A percentile compares a stretch with the other conserved stretches of the same genome.
These are phyloP conservation scores for Bonia amplexicaulis DNA, from an alignment of 176 grass and related monocot genomes.

Conservation along the genomic window DNA sequence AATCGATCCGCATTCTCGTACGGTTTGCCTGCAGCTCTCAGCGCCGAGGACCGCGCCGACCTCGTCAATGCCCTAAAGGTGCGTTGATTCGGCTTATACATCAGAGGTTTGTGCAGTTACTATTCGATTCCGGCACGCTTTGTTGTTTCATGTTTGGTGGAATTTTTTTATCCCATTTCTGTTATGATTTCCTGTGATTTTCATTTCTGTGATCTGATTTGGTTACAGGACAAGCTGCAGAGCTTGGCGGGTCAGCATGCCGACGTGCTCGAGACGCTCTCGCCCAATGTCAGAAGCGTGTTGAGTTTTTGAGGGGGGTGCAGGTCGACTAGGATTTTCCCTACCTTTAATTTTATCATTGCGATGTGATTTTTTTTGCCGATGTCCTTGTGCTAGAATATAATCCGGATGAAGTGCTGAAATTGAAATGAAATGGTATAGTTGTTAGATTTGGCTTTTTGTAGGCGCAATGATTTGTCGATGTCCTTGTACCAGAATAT, in stretches of 20 bases:
- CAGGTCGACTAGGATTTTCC: slow-evolving; percentile 38
- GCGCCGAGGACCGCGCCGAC: slow-evolving; percentile 60
- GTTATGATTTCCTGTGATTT: not conserved
- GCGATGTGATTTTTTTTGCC: not conserved
- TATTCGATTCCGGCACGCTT: not conserved
- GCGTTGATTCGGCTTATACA: slow-evolving; percentile 3
- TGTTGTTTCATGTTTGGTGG: not conserved
- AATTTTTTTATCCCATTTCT: not conserved
- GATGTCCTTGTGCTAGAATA: not conserved
- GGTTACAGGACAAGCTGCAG: slow-evolving; percentile 65
- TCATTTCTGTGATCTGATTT: slow-evolving; percentile 21
- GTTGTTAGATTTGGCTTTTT: too few species aligned
- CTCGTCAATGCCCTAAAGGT: slow-evolving; percentile 69
- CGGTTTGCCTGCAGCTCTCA: slow-evolving; percentile 44
- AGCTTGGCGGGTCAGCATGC: slow-evolving; percentile 63
- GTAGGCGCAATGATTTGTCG: not conserved
- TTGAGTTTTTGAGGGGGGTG: slow-evolving; percentile 59
- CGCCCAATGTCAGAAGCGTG: slow-evolving; percentile 74
- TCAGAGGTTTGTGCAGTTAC: not conserved
- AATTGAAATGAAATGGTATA: not conserved
- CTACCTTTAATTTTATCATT: not conserved
- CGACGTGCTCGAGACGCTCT: slow-evolving; percentile 46
- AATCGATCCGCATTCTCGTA: slow-evolving; percentile 4
- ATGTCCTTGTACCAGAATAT: not conserved
- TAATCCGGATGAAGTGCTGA: not conserved